Percentiles rank a stretch among this genome's conserved stretches.
Conservation (phyloP, 768 basidiomycete species). For the Wakefieldia striispora region DNA sequence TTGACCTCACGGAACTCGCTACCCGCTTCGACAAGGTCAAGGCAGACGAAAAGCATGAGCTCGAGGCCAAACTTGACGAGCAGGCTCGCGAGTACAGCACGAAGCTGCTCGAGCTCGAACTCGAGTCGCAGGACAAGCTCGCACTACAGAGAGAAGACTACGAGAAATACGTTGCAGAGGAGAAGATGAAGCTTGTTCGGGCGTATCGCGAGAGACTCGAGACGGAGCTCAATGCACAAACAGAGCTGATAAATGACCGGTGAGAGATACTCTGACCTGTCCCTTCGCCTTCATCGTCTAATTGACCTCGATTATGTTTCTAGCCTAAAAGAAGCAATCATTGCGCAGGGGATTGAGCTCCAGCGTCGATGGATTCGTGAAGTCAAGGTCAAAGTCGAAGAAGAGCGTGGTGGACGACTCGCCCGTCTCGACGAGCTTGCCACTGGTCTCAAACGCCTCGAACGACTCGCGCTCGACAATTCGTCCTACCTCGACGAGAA, state of each 20-base stretch:
- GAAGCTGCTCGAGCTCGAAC: slow-evolving; percentile 78
- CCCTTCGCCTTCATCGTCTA: not conserved
- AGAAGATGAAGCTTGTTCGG: slow-evolving; percentile 67
- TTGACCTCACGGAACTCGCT: slow-evolving; percentile 76
- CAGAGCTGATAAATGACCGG: slow-evolving; percentile 94
- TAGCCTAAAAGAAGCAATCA: slow-evolving; percentile 90
- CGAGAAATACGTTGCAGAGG: slow-evolving; percentile 75
- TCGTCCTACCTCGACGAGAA: slow-evolving; percentile 90
- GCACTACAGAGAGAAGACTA: slow-evolving; percentile 85
- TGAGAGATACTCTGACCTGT: slow-evolving; percentile 35
- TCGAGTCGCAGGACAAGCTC: slow-evolving; percentile 82
- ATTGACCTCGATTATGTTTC: not conserved
- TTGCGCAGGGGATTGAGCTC: slow-evolving; percentile 95
- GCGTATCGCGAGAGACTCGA: slow-evolving; percentile 87
- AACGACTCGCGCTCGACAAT: slow-evolving; percentile 89
- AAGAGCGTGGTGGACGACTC: slow-evolving; percentile 93
- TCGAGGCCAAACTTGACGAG: slow-evolving; percentile 71
- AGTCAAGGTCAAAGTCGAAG: slow-evolving; percentile 92
- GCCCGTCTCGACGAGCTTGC: slow-evolving; percentile 94
- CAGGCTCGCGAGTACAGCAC: slow-evolving; percentile 81
- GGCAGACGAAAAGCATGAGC: slow-evolving; percentile 69
- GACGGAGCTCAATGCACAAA: slow-evolving; percentile 80
- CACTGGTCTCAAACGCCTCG: slow-evolving; percentile 84
- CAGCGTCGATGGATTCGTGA: slow-evolving; percentile 97
- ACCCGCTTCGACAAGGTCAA: slow-evolving; percentile 75